Percentiles rank a stretch among this genome's conserved stretches.
These are phyloP conservation scores for Penicillium rolfsii DNA, from an alignment of 2,329 filamentous ascomycete species.

Conservation along the genomic window DNA sequence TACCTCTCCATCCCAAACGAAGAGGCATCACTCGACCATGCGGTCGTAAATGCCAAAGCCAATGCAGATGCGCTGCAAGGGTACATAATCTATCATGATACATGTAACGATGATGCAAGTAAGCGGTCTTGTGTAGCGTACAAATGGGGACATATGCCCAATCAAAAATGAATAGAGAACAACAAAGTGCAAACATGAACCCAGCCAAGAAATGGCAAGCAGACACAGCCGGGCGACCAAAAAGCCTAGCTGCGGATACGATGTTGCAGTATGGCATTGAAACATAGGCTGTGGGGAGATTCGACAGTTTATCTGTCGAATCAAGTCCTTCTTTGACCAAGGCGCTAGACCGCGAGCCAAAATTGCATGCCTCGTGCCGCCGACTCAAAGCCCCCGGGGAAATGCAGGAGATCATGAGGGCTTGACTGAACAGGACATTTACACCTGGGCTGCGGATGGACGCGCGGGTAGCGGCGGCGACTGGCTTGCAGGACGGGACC, in stretches of 20 bases:
- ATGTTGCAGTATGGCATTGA: neutral
- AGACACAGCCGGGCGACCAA: neutral
- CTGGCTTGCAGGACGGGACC: constrained; percentile 21
- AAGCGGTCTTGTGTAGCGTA: neutral
- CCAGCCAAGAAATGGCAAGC: neutral
- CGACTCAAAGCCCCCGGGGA: neutral
- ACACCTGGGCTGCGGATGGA: constrained; percentile 17
- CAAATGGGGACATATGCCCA: neutral
- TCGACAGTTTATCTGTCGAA: neutral
- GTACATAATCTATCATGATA: constrained; percentile 8
- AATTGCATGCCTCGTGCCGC: neutral
- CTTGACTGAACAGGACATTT: constrained; percentile 1
- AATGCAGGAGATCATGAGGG: neutral
- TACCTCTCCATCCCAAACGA: neutral
- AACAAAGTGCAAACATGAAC: neutral
- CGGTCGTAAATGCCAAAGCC: constrained; percentile 7
- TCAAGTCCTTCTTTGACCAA: neutral
- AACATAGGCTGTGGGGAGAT: neutral
- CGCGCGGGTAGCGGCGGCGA: constrained; percentile 19
- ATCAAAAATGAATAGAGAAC: neutral
- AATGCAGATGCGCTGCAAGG: neutral
- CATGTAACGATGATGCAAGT: constrained; percentile 6
- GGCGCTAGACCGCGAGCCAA: neutral
- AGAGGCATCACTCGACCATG: constrained; percentile 5
- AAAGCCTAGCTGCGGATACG: neutral